Percentiles rank a stretch among this genome's conserved stretches.
Conservation (phyloP, 2,329 filamentous ascomycete species). For the Cladophialophora yegresii region DNA sequence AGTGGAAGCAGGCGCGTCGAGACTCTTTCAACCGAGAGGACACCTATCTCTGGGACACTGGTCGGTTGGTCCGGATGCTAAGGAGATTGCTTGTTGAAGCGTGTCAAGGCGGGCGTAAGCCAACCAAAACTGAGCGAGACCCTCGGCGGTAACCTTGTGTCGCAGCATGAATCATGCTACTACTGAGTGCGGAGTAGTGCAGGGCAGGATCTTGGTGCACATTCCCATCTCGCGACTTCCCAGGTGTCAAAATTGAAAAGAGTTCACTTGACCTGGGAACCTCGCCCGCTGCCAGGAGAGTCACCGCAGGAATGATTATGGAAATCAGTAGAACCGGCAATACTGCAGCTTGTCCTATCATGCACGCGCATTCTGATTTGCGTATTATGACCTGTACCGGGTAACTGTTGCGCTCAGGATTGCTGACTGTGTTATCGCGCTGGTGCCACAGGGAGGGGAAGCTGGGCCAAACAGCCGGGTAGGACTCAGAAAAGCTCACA, state of each 20-base stretch:
- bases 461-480: background rate
- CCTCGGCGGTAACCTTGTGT: background rate
- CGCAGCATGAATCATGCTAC: background rate
- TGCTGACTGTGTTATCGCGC: constrained; percentile 2
- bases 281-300: background rate
- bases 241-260: background rate
- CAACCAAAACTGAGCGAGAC: background rate
- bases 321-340: background rate
- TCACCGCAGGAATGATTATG: background rate
- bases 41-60: background rate
- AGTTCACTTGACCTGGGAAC: background rate
- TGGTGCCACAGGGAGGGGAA: background rate
- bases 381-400: background rate
- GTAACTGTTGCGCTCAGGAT: background rate
- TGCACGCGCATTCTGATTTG: background rate
- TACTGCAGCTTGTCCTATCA: background rate
- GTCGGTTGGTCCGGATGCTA: background rate
- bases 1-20: background rate
- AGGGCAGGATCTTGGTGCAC: background rate
- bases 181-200: background rate
- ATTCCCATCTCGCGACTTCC: background rate
- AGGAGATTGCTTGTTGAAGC: background rate
- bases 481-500: background rate
- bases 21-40: background rate
- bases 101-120: background rate